Conservation (phyloP, 371 early-diverging fungal genomes). For the Lichtheimia ramosa region DNA sequence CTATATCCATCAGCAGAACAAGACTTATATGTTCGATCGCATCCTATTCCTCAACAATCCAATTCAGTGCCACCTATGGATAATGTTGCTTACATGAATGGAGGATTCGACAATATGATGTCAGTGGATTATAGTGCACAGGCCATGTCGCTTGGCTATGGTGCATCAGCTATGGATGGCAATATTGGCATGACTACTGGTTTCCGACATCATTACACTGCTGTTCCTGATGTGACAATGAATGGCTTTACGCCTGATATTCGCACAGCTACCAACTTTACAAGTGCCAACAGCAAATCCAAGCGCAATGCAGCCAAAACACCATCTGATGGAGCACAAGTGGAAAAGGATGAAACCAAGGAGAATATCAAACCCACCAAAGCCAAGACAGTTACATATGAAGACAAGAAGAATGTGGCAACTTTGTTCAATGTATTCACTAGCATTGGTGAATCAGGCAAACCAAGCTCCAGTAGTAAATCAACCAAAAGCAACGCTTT, state of each 20-base stretch:
- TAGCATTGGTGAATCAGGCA: slow-evolving; percentile 11
- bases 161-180: background rate
- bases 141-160: background rate
- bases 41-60: slow-evolving; percentile 4
- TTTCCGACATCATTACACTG: slow-evolving; percentile 34
- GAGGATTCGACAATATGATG: slow-evolving; percentile 2
- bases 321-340: slow-evolving; percentile 15
- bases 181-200: slow-evolving; percentile 16
- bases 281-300: slow-evolving; percentile 17
- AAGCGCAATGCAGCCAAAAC: slow-evolving; percentile 11
- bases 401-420: slow-evolving; percentile 37
- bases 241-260: slow-evolving; percentile 32
- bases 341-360: slow-evolving; percentile 14
- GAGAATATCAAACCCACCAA: slow-evolving; percentile 27
- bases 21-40: slow-evolving; percentile 24
- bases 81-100: background rate
- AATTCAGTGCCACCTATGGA: too few relatives aligned
- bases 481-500: background rate
- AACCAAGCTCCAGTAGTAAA: background rate
- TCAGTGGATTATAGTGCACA: background rate
- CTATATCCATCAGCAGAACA: slow-evolving; percentile 17
- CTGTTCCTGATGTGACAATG: slow-evolving; percentile 26
- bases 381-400: slow-evolving; percentile 7
- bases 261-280: slow-evolving; percentile 34
- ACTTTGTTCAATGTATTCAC: slow-evolving; percentile 35